These are phyloP conservation scores for Wolfiporia cocos DNA, from an alignment of 1,284 basidiomycete genomes.

Conservation along the genomic window DNA sequence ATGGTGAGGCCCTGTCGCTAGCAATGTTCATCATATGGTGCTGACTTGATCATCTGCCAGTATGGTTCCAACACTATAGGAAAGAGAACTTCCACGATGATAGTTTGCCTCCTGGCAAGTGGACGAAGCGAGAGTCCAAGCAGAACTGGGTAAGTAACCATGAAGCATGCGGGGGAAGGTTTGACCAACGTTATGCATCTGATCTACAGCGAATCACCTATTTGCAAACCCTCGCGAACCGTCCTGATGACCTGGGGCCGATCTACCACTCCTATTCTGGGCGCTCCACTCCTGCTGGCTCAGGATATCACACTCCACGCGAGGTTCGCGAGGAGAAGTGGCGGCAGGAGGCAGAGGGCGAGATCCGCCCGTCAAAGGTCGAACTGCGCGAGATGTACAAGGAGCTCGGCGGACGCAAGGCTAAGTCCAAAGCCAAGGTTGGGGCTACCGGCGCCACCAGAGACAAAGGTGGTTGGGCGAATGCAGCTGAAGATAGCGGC, in stretches of 20 bases:
- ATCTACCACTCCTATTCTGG: conserved; percentile 37
- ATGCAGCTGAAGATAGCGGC: conserved; percentile 8
- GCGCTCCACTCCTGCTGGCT: conserved; percentile 38
- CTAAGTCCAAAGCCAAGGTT: conserved; percentile 55
- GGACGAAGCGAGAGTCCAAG: conserved; percentile 82
- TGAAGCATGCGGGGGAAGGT: too few species aligned
- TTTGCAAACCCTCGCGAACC: conserved; percentile 39
- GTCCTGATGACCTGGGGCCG: conserved; percentile 30
- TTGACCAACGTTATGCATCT: too few species aligned
- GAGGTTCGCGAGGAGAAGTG: conserved; percentile 74
- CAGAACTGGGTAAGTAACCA: conserved; percentile 72
- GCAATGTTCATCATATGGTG: background rate
- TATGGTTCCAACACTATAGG: conserved; percentile 87
- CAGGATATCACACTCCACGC: conserved; percentile 74
- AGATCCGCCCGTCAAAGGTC: conserved; percentile 57
- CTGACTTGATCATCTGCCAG: conserved; percentile 32
- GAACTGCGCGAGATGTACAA: conserved; percentile 90
- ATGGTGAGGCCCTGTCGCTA: conserved; percentile 47
- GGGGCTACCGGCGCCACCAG: conserved; percentile 55
- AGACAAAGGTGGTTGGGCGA: conserved; percentile 33
- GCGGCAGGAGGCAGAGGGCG: conserved; percentile 48
- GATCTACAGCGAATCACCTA: conserved; percentile 52
- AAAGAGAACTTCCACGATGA: conserved; percentile 77
- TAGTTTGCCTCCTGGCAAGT: conserved; percentile 71
- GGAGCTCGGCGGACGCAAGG: conserved; percentile 80